Conservation (phyloP, 1,284 basidiomycete genomes). For the Puccinia coronata region DNA sequence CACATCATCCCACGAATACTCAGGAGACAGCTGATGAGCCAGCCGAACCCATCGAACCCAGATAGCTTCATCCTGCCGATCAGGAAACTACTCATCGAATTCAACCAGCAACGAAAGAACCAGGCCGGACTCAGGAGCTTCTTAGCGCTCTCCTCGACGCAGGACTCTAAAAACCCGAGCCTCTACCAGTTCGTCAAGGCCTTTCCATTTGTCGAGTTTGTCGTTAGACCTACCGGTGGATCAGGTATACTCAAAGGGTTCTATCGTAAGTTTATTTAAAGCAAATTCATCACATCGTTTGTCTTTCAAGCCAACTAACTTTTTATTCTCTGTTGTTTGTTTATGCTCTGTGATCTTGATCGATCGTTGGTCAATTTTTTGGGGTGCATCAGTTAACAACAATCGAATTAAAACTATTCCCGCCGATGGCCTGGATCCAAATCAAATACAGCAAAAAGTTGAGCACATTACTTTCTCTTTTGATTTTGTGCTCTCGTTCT, state of each 20-base stretch:
- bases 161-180: background rate
- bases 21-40: slow-evolving; percentile 36
- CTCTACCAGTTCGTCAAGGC: slow-evolving; percentile 28
- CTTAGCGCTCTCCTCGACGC: slow-evolving; percentile 13
- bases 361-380: background rate
- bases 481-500: background rate
- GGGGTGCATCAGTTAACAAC: slow-evolving; percentile 31
- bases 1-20: slow-evolving; percentile 43
- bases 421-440: slow-evolving; percentile 35
- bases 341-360: no score
- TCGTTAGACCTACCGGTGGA: slow-evolving; percentile 35
- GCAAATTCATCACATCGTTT: background rate
- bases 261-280: slow-evolving; percentile 32
- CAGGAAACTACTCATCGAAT: slow-evolving; percentile 44
- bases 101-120: slow-evolving; percentile 42
- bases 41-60: slow-evolving; percentile 37
- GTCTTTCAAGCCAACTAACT: background rate
- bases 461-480: slow-evolving; percentile 11
- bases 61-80: slow-evolving; percentile 41
- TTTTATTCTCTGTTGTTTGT: background rate
- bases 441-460: slow-evolving; percentile 16
- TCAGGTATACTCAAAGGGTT: slow-evolving; percentile 45
- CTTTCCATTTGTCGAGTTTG: slow-evolving; percentile 37
- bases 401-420: slow-evolving; percentile 48
- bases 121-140: slow-evolving; percentile 40